A percentile compares a stretch with the other conserved stretches of the same genome.
These are phyloP conservation scores for Neurospora discreta DNA, from an alignment of 495 filamentous ascomycete species.

Conservation along the genomic window DNA sequence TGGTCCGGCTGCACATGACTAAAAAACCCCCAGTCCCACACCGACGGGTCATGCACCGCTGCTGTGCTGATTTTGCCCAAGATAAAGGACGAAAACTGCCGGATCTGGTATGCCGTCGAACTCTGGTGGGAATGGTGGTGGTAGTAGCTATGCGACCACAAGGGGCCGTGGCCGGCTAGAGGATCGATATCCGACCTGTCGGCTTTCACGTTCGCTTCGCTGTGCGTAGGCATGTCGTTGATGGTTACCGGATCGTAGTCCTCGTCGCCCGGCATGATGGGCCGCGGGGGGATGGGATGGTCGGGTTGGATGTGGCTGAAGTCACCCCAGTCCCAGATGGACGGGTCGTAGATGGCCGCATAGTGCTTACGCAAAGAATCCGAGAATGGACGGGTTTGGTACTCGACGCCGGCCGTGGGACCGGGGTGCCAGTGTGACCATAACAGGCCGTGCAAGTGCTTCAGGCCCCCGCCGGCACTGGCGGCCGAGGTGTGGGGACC, in stretches of 20 bases:
- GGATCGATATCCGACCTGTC: constrained; percentile 16
- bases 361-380: background rate
- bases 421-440: background rate
- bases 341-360: background rate
- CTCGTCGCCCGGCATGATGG: background rate
- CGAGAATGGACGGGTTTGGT: background rate
- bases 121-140: background rate
- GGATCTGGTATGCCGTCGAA: background rate
- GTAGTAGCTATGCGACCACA: background rate
- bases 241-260: background rate
- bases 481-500: background rate
- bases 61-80: background rate
- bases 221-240: constrained; percentile 19
- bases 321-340: background rate
- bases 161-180: background rate
- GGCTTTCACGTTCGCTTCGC: constrained; percentile 18
- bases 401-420: background rate
- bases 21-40: background rate
- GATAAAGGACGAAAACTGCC: background rate
- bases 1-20: background rate
- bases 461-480: background rate
- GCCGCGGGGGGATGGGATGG: background rate
- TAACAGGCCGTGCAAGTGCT: background rate
- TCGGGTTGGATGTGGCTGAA: background rate
- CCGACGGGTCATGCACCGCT: background rate